These are phyloP conservation scores for Piloderma croceum DNA, from an alignment of 768 basidiomycete genomes.

Conservation along the genomic window DNA sequence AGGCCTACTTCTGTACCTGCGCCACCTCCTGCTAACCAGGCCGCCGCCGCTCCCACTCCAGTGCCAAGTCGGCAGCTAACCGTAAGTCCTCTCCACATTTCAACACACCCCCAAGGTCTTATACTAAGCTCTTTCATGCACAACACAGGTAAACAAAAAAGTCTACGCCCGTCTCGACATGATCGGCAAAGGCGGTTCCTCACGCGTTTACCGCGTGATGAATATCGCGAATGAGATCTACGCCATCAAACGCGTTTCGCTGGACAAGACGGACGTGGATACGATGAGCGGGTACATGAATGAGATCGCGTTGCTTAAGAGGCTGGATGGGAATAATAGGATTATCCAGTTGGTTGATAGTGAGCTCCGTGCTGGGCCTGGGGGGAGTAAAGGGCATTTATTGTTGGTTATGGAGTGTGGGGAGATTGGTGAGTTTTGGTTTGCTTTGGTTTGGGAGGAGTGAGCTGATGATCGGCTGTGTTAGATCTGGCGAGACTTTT, in stretches of 20 bases:
- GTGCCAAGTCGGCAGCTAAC: conserved; percentile 36
- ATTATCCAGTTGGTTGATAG: conserved; percentile 91
- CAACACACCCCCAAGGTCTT: not conserved
- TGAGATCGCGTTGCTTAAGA: conserved; percentile 88
- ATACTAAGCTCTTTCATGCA: not conserved
- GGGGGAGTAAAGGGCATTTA: conserved; percentile 67
- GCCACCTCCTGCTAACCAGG: conserved; percentile 28
- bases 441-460: too few species aligned
- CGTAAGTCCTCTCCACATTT: conserved; percentile 23
- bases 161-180: conserved; percentile 80
- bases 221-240: conserved; percentile 70
- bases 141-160: conserved; percentile 61
- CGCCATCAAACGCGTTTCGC: conserved; percentile 87
- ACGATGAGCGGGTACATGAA: conserved; percentile 93
- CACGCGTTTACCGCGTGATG: conserved; percentile 91
- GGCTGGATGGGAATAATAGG: conserved; percentile 88
- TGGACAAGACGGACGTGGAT: conserved; percentile 85
- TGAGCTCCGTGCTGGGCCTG: conserved; percentile 71
- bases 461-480: too few species aligned
- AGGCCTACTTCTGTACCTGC: conserved; percentile 28
- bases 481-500: conserved; percentile 81
- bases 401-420: conserved; percentile 96
- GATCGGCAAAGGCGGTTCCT: conserved; percentile 91
- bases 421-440: too few species aligned
- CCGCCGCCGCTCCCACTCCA: conserved; percentile 14